Conservation (phyloP, 768 basidiomycete genomes). For the Suillus cothurnatus region DNA sequence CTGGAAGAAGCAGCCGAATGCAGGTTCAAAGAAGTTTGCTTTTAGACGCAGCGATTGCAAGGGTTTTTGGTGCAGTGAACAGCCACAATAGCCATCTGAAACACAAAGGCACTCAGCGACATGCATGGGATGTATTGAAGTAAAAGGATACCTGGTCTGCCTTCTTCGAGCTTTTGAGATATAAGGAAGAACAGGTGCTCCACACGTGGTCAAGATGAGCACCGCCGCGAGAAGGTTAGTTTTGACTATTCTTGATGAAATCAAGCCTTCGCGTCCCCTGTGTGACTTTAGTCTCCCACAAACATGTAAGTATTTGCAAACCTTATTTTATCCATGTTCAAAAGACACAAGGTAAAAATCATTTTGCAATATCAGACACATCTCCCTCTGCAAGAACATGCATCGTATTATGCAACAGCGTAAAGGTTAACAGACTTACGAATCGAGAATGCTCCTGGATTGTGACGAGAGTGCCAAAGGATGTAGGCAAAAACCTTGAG, state of each 20-base stretch:
- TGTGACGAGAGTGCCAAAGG: slow-evolving; percentile 69
- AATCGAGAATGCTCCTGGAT: slow-evolving; percentile 50
- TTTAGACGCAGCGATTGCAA: slow-evolving; percentile 73
- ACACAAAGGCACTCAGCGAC: not conserved
- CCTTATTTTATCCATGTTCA: slow-evolving; percentile 93
- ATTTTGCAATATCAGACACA: slow-evolving; percentile 60
- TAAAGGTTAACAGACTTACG: slow-evolving; percentile 39
- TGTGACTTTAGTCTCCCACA: slow-evolving; percentile 13
- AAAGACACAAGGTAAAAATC: slow-evolving; percentile 71
- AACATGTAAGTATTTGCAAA: slow-evolving; percentile 36
- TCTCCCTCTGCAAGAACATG: slow-evolving; percentile 46
- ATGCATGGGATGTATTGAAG: slow-evolving; percentile 16
- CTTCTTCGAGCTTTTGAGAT: slow-evolving; percentile 73
- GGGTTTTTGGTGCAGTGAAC: slow-evolving; percentile 88
- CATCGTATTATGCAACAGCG: slow-evolving; percentile 9
- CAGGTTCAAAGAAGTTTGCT: slow-evolving; percentile 72
- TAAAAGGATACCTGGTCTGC: slow-evolving; percentile 55
- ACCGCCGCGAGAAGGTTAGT: slow-evolving; percentile 88
- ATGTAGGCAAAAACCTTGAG: slow-evolving; percentile 82
- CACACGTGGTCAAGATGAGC: slow-evolving; percentile 79
- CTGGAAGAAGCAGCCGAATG: slow-evolving; percentile 71
- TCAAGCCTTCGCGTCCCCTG: slow-evolving; percentile 79
- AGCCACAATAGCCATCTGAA: slow-evolving; percentile 78
- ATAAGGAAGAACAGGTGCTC: slow-evolving; percentile 88
- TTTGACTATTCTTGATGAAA: slow-evolving; percentile 83